Conservation (phyloP, 1,139 yeast genomes). For the Lodderomyces metapsilosis region DNA sequence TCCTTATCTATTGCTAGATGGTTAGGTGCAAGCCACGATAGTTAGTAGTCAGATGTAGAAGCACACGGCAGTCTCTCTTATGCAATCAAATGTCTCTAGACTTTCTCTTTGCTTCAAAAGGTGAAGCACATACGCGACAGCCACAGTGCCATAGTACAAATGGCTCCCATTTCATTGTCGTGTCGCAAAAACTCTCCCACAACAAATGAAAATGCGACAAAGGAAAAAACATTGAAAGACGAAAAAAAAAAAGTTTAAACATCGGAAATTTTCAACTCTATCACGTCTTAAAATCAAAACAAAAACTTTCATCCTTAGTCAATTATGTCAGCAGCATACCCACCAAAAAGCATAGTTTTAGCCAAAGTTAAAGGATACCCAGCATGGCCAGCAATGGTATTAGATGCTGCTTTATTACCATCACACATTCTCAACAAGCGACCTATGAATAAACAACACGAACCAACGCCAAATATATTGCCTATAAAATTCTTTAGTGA, state of each 20-base stretch:
- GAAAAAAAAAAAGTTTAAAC: not conserved
- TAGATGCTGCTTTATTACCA: slow-evolving; percentile 59
- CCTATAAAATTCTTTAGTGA: slow-evolving; percentile 64
- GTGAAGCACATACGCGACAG: too few species aligned
- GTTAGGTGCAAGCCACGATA: too few species aligned
- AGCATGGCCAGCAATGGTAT: slow-evolving; percentile 79
- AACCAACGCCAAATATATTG: slow-evolving; percentile 19
- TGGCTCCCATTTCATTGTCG: not conserved
- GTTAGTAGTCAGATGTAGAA: too few species aligned
- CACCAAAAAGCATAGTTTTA: slow-evolving; percentile 48
- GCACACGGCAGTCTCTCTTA: too few species aligned
- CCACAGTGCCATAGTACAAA: too few species aligned
- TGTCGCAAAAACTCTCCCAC: not conserved
- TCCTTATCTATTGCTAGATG: too few species aligned
- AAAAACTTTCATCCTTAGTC: not conserved
- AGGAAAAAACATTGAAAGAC: too few species aligned
- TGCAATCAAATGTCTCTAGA: too few species aligned
- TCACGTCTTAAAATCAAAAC: not conserved
- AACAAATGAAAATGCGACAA: too few species aligned
- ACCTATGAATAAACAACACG: slow-evolving; percentile 34
- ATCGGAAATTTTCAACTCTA: too few species aligned
- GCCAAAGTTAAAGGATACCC: slow-evolving; percentile 80
- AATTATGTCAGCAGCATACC: slow-evolving; percentile 10
- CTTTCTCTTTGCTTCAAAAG: too few species aligned
- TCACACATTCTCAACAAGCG: slow-evolving; percentile 45